Evolutionary conservation across 1,284 basidiomycete species (phyloP).

Genomic region (Lignosus rhinocerotis): DNA sequence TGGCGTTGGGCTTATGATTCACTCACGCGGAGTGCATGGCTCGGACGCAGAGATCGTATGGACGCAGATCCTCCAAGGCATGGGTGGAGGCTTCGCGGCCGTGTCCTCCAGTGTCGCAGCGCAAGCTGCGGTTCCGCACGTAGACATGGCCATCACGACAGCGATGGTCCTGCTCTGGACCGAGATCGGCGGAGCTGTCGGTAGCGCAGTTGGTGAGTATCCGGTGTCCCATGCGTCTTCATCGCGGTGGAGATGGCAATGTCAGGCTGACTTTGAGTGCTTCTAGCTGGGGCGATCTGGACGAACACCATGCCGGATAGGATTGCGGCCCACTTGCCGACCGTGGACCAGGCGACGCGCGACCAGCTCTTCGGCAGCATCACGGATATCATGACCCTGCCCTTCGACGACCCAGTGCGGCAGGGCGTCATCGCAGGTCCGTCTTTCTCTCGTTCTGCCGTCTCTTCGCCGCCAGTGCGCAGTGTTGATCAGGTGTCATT

Average conservation of each 20-base stretch:
- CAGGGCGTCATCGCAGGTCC: conserved; percentile 56
- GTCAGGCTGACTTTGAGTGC: too few species aligned
- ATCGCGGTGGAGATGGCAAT: too few species aligned
- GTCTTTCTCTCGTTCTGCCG: conserved; percentile 15
- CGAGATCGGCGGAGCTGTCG: conserved; percentile 76
- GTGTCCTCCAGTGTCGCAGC: conserved; percentile 72
- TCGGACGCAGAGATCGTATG: conserved; percentile 63
- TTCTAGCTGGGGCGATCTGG: conserved; percentile 58
- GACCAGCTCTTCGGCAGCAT: conserved; percentile 52
- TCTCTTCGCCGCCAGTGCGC: neutral
- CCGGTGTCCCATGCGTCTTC: neutral
- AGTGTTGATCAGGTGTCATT: neutral
- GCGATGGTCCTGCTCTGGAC: conserved; percentile 80
- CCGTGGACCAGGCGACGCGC: conserved; percentile 37
- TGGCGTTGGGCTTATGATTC: conserved; percentile 74
- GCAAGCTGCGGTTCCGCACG: conserved; percentile 76
- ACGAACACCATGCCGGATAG: conserved; percentile 59
- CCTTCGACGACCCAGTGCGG: conserved; percentile 53
- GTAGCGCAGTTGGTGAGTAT: conserved; percentile 56
- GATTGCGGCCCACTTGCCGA: conserved; percentile 54
- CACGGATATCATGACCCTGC: conserved; percentile 43
- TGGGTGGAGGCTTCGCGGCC: conserved; percentile 79
- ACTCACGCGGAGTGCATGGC: conserved; percentile 63
- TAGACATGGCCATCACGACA: conserved; percentile 80
- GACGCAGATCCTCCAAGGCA: conserved; percentile 76